Percentiles rank a stretch among this genome's conserved stretches.
Evolutionary conservation across 1,284 basidiomycete species (phyloP).

Genomic region (Xanthoconium separans): DNA sequence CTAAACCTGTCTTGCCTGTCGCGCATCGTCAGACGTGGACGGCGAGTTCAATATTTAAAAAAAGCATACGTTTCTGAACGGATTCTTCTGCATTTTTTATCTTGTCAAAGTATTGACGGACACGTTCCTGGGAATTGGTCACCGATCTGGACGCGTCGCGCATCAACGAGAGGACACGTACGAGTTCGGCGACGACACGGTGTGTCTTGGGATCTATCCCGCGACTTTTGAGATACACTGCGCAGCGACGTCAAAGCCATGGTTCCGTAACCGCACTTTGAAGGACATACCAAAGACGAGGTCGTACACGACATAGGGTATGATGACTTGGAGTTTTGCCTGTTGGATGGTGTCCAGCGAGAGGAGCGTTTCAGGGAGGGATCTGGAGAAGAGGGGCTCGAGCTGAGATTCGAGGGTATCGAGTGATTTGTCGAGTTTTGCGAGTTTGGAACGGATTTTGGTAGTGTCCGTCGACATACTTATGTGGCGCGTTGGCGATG

Average conservation of each 20-base stretch:
- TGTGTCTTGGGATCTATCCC: constrained; percentile 79
- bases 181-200: constrained; percentile 71
- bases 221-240: constrained; percentile 75
- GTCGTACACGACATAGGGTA: constrained; percentile 81
- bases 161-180: constrained; percentile 33
- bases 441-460: constrained; percentile 55
- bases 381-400: constrained; percentile 60
- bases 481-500: neutral
- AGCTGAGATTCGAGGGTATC: constrained; percentile 65
- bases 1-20: constrained; percentile 40
- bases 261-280: neutral
- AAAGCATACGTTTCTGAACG: constrained; percentile 49
- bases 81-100: constrained; percentile 72
- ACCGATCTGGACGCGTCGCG: neutral
- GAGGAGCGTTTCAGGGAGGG: constrained; percentile 63
- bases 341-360: constrained; percentile 72
- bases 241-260: neutral
- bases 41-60: neutral
- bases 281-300: constrained; percentile 66
- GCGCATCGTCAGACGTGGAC: neutral
- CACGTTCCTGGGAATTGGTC: constrained; percentile 53
- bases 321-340: constrained; percentile 70
- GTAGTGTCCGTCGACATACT: constrained; percentile 57
- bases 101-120: constrained; percentile 77
- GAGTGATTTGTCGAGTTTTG: constrained; percentile 53